Base-by-base conservation (phyloP, 139 green algal species). In the Eudorina sp. region DNA sequence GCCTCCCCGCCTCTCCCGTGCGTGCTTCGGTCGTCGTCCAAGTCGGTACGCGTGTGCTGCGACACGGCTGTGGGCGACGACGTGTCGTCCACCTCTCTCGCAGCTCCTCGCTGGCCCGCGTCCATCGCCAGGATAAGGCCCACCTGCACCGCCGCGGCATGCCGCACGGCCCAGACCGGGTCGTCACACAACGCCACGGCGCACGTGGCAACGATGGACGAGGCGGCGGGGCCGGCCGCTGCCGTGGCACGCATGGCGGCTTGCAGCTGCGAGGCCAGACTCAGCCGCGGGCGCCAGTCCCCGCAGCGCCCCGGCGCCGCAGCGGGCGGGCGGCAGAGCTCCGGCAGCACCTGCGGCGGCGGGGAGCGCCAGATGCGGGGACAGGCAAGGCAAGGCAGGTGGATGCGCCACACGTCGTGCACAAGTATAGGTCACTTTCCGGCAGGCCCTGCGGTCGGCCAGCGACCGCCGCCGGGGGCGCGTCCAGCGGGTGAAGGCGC, bases 121-220 rank as follows among this genome's bases (percentile, higher is more conserved):
- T 18, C 31, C 83, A 34, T 53, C 14, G 34, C 36, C 68, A 88
- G 68, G 4, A 81, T 70, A 0, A 16, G 36, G 14, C 83, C 83
- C 36, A 88, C 48, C 25, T 81, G 48, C 38, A 0, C 66, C 9
- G 83, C 83, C 36, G 83, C 83, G 6, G 48, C 83, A 1, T 29
- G 9, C 36, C 83, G 68, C 23, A 88, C 83, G 8, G 83, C 69
- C 83, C 83, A 88, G 48, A 88, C 83, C 4, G 83, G 83, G 29
- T 88, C 83, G 1, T 4, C 51, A 36, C 68, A 81, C 29, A 88
- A 51, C 48, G 13, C 25, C 13, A 88, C 25, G 1, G 83, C 66
- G 38, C 83, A 88, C 0, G 25, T 9, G 11, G 68, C 68, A 19
- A 88, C 51, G 34, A 36, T 11, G 0, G 36, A 25, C 5, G 51